Conservation (phyloP, 805 yeast genomes). For the Saccharomycopsis capsularis region DNA sequence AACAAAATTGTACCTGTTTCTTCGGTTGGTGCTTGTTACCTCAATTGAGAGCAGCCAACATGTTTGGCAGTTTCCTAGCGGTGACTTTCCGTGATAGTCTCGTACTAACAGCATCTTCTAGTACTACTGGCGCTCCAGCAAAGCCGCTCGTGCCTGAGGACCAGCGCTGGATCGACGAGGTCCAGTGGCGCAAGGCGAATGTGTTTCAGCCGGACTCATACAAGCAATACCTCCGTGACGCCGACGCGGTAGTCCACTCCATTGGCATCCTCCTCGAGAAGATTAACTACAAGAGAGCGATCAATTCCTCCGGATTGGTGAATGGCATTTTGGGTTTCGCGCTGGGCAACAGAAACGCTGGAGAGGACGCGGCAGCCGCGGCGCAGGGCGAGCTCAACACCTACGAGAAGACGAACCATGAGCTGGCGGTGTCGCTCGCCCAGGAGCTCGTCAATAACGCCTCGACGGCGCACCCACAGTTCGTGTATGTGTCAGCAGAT, state of each 20-base stretch:
- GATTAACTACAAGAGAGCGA: conserved; percentile 55
- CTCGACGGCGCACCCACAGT: conserved; percentile 32
- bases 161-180: conserved; percentile 46
- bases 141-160: conserved; percentile 28
- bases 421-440: conserved; percentile 9
- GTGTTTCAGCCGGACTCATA: conserved; percentile 61
- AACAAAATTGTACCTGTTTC: no score
- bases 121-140: conserved; percentile 47
- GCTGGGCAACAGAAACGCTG: neutral
- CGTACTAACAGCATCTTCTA: neutral
- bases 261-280: conserved; percentile 73
- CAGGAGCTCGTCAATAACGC: conserved; percentile 19
- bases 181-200: conserved; percentile 62
- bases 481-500: conserved; percentile 81
- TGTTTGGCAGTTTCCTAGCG: no score
- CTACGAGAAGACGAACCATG: conserved; percentile 6
- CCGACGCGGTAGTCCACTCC: conserved; percentile 71
- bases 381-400: conserved; percentile 40
- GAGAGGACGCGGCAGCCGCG: neutral
- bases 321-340: neutral
- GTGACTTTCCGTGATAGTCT: no score
- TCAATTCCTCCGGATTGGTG: neutral
- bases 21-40: no score
- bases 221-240: conserved; percentile 36
- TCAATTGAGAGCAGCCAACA: no score